Percentiles rank a stretch among this genome's conserved stretches.
phyloP scores from a whole-genome alignment of 352 stramenopile genomes.

The Pythium dissimile region DNA sequence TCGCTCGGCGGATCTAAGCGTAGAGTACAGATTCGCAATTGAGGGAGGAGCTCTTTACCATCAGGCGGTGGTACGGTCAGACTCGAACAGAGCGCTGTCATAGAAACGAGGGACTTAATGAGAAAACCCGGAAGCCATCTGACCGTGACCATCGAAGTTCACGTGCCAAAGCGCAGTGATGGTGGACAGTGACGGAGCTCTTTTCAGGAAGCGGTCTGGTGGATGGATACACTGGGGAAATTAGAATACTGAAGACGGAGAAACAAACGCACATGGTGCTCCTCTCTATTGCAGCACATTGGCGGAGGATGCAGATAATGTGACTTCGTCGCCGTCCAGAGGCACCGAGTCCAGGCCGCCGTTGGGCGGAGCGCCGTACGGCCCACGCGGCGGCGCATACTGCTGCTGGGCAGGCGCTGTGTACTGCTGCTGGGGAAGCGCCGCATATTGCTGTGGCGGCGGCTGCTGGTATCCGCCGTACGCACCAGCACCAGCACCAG shows the following conservation, averaged over 20 bases:
- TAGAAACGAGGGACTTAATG: not conserved
- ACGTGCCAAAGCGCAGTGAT: too few relatives aligned
- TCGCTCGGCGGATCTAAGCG: not conserved
- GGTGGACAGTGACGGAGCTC: too few relatives aligned
- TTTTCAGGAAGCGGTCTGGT: too few relatives aligned
- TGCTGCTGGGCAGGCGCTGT: not conserved
- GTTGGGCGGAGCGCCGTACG: constrained; percentile 25
- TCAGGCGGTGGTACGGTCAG: too few relatives aligned
- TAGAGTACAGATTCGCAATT: not conserved
- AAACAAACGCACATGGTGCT: not conserved
- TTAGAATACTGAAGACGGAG: too few relatives aligned
- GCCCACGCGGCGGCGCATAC: constrained; percentile 12
- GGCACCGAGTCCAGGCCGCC: constrained; percentile 21
- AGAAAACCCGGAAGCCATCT: too few relatives aligned
- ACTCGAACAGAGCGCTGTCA: constrained; percentile 12
- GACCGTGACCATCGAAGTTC: too few relatives aligned
- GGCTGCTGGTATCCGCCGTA: constrained; percentile 5
- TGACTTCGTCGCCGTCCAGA: constrained; percentile 61
- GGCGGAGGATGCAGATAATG: constrained; percentile 57
- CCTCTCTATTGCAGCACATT: constrained; percentile 71
- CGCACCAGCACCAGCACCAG: not conserved
- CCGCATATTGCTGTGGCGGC: not conserved
- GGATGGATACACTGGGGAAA: too few relatives aligned
- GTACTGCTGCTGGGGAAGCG: not conserved
- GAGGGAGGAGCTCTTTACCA: constrained; percentile 2